These are phyloP conservation scores for Dacryopinax spathularia DNA, from an alignment of 768 basidiomycete species.

Conservation along the genomic window DNA sequence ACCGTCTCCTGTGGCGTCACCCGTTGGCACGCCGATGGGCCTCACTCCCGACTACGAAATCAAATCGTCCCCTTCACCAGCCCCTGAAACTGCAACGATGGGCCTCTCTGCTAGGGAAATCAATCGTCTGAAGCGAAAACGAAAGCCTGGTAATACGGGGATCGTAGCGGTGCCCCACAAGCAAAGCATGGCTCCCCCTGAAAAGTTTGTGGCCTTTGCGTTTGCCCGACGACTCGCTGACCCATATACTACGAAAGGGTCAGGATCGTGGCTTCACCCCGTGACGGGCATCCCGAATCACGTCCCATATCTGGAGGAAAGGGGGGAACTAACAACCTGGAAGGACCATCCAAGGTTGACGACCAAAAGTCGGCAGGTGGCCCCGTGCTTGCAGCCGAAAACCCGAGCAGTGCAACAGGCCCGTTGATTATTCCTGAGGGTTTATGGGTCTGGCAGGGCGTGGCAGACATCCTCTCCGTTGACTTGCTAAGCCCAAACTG, in stretches of 20 bases:
- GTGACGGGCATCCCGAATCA: too few species aligned
- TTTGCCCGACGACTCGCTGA: too few species aligned
- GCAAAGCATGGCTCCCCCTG: not conserved
- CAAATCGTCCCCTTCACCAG: slow-evolving; percentile 2
- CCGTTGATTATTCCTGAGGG: slow-evolving; percentile 63
- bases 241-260: too few species aligned
- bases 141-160: slow-evolving; percentile 70
- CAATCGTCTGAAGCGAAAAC: slow-evolving; percentile 87
- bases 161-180: slow-evolving; percentile 40
- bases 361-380: slow-evolving; percentile 34
- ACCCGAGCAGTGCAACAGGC: slow-evolving; percentile 23
- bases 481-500: slow-evolving; percentile 72
- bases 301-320: too few species aligned
- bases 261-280: slow-evolving; percentile 45
- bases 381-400: slow-evolving; percentile 40
- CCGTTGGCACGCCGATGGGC: slow-evolving; percentile 20
- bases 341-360: not conserved
- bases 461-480: slow-evolving; percentile 63
- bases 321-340: too few species aligned
- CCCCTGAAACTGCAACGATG: slow-evolving; percentile 15
- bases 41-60: slow-evolving; percentile 26
- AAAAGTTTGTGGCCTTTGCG: not conserved
- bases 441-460: slow-evolving; percentile 75
- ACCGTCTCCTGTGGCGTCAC: not conserved
- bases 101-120: slow-evolving; percentile 81